Evolutionary conservation across 768 basidiomycete species (phyloP).

Genomic region (Termitomyces sp.): DNA sequence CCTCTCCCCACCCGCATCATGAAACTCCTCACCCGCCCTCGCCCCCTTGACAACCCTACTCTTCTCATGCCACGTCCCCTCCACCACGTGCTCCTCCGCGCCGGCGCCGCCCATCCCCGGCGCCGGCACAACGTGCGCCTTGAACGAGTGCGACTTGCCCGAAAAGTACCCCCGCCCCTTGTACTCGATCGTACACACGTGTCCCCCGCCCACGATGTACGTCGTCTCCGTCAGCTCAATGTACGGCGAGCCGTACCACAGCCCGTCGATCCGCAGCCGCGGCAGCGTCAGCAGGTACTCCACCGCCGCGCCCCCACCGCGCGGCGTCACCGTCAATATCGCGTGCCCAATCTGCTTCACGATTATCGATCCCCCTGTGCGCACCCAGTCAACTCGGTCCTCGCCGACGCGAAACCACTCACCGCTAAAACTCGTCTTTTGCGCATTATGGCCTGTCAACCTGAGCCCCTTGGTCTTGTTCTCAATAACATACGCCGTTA

Average conservation of each 20-base stretch:
- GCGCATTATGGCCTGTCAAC: slow-evolving; percentile 85
- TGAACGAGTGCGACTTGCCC: slow-evolving; percentile 91
- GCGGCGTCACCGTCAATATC: slow-evolving; percentile 61
- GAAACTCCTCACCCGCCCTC: slow-evolving; percentile 45
- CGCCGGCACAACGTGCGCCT: slow-evolving; percentile 60
- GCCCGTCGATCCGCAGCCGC: slow-evolving; percentile 85
- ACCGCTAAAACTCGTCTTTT: slow-evolving; percentile 93
- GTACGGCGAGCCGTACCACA: slow-evolving; percentile 89
- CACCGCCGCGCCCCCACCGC: slow-evolving; percentile 35
- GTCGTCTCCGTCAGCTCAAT: slow-evolving; percentile 85
- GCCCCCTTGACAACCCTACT: slow-evolving; percentile 43
- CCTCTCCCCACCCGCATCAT: slow-evolving; percentile 59
- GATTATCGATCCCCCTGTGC: slow-evolving; percentile 60
- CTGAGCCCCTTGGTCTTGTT: slow-evolving; percentile 73
- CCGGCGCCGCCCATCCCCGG: slow-evolving; percentile 5
- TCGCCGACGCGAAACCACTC: slow-evolving; percentile 12
- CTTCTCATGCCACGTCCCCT: slow-evolving; percentile 78
- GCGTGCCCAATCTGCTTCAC: slow-evolving; percentile 98
- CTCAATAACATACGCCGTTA: slow-evolving; percentile 83
- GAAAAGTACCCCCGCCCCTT: slow-evolving; percentile 95
- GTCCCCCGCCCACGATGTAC: slow-evolving; percentile 55
- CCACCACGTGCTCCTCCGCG: slow-evolving; percentile 46
- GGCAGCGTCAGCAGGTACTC: slow-evolving; percentile 91
- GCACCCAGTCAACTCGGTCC: background rate
- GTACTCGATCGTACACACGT: slow-evolving; percentile 70